Conservation (phyloP, 2,329 filamentous ascomycete species). For the Pseudogymnoascus sp. region DNA sequence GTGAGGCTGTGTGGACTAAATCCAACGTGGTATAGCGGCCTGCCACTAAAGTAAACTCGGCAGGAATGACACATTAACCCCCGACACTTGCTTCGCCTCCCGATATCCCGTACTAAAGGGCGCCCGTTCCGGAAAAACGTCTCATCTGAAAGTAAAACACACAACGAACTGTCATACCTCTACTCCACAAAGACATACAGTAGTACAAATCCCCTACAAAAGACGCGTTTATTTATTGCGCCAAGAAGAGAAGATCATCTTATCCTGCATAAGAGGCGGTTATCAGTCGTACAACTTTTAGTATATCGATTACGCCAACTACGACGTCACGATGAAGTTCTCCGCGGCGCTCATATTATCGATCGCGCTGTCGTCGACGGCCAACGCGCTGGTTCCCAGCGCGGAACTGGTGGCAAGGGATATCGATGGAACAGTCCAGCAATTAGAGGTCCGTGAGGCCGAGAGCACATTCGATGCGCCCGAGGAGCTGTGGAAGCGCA, state of each 20-base stretch:
- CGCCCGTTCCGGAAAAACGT: neutral
- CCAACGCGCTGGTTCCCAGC: neutral
- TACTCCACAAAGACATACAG: neutral
- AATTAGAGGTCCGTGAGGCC: neutral
- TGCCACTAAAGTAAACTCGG: neutral
- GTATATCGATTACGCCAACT: neutral
- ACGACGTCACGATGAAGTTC: neutral
- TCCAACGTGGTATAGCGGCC: neutral
- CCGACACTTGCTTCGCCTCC: neutral
- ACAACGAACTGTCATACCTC: neutral
- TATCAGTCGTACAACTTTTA: neutral
- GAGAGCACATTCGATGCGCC: conserved; percentile 18
- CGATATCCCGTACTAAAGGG: neutral
- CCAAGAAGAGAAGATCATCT: neutral
- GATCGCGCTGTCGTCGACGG: neutral
- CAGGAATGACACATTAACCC: neutral
- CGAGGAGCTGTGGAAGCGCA: conserved; percentile 48
- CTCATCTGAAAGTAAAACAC: neutral
- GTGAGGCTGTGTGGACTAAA: neutral
- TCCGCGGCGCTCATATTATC: neutral
- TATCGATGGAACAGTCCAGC: neutral
- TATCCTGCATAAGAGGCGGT: neutral
- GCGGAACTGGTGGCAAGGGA: neutral
- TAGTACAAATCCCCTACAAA: neutral
- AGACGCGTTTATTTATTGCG: neutral